phyloP scores from a whole-genome alignment of 441 rosid genomes.

The Sinapis alba region DNA sequence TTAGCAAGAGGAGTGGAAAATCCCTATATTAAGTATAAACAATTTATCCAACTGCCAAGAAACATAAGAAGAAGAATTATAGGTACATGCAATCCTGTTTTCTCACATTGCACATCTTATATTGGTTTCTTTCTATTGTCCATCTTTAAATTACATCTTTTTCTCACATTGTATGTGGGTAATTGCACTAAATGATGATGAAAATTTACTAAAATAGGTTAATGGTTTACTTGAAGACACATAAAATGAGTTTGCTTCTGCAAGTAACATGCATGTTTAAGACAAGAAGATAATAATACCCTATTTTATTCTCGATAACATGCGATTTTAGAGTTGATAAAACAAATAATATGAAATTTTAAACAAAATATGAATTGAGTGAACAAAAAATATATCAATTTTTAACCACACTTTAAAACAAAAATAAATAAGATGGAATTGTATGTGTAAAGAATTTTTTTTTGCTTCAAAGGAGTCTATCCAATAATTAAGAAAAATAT shows the following conservation, averaged over 20 bases:
- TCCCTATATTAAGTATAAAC: neutral
- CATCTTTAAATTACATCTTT: neutral
- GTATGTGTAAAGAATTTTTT: conserved; percentile 19
- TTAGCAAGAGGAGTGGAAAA: neutral
- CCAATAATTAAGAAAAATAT: neutral
- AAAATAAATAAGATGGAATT: neutral
- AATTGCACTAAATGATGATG: neutral
- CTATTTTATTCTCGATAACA: neutral
- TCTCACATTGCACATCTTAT: neutral
- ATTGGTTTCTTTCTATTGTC: neutral
- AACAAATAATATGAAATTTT: neutral
- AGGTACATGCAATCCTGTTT: conserved; percentile 5
- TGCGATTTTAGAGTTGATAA: neutral
- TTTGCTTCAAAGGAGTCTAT: conserved; percentile 28
- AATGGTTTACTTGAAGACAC: neutral
- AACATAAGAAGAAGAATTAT: neutral
- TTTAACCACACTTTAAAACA: neutral
- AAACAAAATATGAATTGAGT: neutral
- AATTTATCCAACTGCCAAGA: neutral
- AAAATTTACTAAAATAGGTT: neutral
- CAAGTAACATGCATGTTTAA: neutral
- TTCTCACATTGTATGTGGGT: conserved; percentile 3
- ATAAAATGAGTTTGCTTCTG: neutral
- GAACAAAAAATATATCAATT: neutral
- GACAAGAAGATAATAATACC: neutral